Percentiles rank a stretch among this genome's conserved stretches.
These are phyloP conservation scores for Quercus ilex DNA, from an alignment of 306 rosid genomes.

Conservation along the genomic window DNA sequence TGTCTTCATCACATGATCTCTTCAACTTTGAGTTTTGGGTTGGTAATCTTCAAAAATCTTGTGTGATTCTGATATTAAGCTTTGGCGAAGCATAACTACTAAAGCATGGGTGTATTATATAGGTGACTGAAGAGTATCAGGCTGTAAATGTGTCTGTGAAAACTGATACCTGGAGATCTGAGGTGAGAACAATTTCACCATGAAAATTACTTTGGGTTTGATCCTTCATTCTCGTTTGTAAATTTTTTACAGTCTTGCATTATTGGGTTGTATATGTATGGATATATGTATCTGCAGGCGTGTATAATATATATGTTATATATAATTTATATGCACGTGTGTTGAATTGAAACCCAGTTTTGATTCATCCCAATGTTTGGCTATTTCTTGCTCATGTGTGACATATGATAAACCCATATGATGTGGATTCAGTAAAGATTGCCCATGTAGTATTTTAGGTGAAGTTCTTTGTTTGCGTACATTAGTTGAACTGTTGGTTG, in stretches of 20 bases:
- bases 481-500: neutral
- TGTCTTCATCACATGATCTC: slow-evolving; percentile 66
- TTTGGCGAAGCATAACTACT: slow-evolving; percentile 15
- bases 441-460: neutral
- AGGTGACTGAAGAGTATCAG: slow-evolving; percentile 70
- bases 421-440: neutral
- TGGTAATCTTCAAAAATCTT: slow-evolving; percentile 37
- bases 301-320: no score
- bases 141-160: slow-evolving; percentile 66
- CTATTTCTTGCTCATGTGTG: neutral
- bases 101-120: slow-evolving; percentile 40
- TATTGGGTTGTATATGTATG: neutral
- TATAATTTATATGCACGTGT: no score
- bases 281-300: neutral
- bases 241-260: neutral
- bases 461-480: neutral
- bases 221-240: neutral
- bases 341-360: neutral
- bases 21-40: slow-evolving; percentile 87
- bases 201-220: neutral
- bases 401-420: slow-evolving; percentile 10
- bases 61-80: slow-evolving; percentile 11
- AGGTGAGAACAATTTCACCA: slow-evolving; percentile 52
- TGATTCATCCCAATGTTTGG: neutral
- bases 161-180: slow-evolving; percentile 32